Base-by-base conservation (phyloP, 2,329 filamentous ascomycete species). In the Trichoderma simmonsii region DNA sequence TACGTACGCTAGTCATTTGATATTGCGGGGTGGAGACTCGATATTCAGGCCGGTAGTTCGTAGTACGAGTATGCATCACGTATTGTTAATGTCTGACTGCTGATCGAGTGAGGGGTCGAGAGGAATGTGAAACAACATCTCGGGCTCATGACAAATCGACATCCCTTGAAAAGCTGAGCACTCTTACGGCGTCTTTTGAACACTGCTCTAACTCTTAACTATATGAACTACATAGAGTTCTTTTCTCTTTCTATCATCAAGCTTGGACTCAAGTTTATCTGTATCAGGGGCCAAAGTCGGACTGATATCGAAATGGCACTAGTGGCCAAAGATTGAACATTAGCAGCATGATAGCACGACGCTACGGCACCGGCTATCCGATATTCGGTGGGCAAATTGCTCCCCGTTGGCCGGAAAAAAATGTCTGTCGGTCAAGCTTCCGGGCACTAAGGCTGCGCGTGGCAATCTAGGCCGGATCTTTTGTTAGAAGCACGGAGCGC, bases 291-390 rank as follows among this genome's bases (percentile, higher is more conserved):
- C n/a, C 36, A 28, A 4, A n/a, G 26, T 15, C 34, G 21, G 6
- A 15, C 36, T 14, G 26, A 28, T 24, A 12, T 30, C 36, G 24
- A 61, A 61, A 14, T 18, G 12, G 36, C 26, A 61, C 66, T 61
- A 69, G 54, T 69, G 66, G 54, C 56, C 15, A 61, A 69, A 57
- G 32, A 26, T 32, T 6, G 39, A 51, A 21, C 4, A 11, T 24
- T 69, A 69, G 34, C 28, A n/a, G 15, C 9, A 6, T 26, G 43
- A 28, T 48, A 69, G 66, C 26, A 69, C 56, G 43, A 48, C 66
- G 34, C 66, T 69, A 69, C 66, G 66, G 66, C 66, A 69, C 66
- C n/a, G 34, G n/a, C 56, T 69, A 69, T 69, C 66, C 66, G 66
- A 26, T 32, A 24, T 32, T 51, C 34, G 54, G 66, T 67, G 54